Evolutionary conservation across 345 rosid species (phyloP).

Genomic region (Rhodamnia rubescens): DNA sequence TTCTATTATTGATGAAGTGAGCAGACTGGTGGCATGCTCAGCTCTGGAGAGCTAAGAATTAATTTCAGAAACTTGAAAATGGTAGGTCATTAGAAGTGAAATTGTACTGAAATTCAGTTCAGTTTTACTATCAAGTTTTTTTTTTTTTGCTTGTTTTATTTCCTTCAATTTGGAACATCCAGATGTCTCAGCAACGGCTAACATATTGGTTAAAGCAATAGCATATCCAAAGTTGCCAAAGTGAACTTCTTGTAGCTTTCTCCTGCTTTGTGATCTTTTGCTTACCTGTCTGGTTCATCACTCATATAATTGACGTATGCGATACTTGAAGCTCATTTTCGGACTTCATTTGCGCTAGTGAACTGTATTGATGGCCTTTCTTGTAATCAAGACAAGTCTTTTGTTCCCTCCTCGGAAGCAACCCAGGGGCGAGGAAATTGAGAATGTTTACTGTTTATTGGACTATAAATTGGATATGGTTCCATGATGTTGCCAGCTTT

Average conservation of each 20-base stretch:
- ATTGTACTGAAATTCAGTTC: neutral
- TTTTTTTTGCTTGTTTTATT: neutral
- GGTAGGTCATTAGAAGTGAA: neutral
- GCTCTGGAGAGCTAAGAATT: neutral
- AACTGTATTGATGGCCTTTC: no score
- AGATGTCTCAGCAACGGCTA: neutral
- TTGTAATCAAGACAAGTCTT: no score
- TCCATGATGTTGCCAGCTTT: no score
- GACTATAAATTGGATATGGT: no score
- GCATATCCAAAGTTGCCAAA: neutral
- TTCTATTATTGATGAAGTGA: neutral
- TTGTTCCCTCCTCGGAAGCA: no score
- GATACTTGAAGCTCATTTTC: no score
- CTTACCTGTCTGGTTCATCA: no score
- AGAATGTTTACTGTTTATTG: no score
- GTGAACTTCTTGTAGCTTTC: neutral
- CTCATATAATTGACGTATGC: no score
- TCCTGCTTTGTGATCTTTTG: neutral
- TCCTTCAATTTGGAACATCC: neutral
- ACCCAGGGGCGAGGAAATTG: no score
- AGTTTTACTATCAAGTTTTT: neutral
- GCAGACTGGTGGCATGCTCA: neutral
- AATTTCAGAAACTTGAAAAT: neutral
- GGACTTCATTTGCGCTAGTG: no score
- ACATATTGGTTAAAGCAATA: neutral